A percentile compares a stretch with the other conserved stretches of the same genome.
Evolutionary conservation across 345 rosid genomes (phyloP).

Genomic region (Aquilaria sinensis): DNA sequence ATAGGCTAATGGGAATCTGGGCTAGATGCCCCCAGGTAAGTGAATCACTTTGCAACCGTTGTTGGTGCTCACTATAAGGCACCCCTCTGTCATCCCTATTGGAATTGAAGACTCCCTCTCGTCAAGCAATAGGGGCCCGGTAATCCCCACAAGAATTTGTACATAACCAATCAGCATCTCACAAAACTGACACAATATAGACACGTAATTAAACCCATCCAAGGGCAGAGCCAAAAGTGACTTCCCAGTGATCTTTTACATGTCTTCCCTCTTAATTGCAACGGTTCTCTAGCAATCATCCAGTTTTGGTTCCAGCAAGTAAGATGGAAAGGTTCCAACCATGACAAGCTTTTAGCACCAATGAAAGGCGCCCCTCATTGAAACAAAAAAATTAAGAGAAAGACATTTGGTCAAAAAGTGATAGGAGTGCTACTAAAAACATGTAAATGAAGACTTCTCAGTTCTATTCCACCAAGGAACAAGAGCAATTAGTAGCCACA

Average conservation of each 20-base stretch:
- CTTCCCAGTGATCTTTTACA: conserved; percentile 35
- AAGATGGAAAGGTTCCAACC: conserved; percentile 28
- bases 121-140: conserved; percentile 35
- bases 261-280: conserved; percentile 31
- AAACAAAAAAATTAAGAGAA: too few species aligned
- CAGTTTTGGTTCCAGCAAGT: conserved; percentile 37
- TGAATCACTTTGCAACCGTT: conserved; percentile 44
- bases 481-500: too few species aligned
- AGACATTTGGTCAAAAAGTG: too few species aligned
- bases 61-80: conserved; percentile 41
- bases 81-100: conserved; percentile 48
- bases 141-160: conserved; percentile 32
- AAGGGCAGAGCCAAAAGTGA: conserved; percentile 37
- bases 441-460: too few species aligned
- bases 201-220: conserved; percentile 42
- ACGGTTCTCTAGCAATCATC: conserved; percentile 41
- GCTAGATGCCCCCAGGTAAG: conserved; percentile 23
- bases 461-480: too few species aligned
- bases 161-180: conserved; percentile 55
- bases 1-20: conserved; percentile 8
- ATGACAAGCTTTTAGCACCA: conserved; percentile 11
- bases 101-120: conserved; percentile 35
- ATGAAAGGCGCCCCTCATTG: too few species aligned
- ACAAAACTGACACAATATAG: conserved; percentile 53
- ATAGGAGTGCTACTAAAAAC: too few species aligned